Conservation (phyloP, 192 early-diverging fungal genomes). For the Backusella circina region DNA sequence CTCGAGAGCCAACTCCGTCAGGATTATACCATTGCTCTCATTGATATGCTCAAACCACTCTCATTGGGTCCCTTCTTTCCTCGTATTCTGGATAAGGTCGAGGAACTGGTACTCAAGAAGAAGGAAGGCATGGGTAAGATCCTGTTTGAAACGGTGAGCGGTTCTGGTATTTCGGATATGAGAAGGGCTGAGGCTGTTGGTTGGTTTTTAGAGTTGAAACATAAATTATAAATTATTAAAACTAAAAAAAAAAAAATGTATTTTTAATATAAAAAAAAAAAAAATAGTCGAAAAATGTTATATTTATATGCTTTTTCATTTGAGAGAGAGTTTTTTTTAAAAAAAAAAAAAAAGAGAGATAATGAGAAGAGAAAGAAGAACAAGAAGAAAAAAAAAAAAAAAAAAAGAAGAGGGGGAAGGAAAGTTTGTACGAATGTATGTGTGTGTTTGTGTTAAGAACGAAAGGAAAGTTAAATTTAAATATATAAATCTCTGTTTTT, state of each 20-base stretch:
- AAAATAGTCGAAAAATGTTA: neutral
- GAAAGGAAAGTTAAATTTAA: neutral
- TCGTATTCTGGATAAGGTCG: constrained; percentile 7
- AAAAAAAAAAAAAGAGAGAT: neutral
- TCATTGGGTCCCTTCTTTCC: constrained; percentile 33
- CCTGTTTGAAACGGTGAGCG: constrained; percentile 33
- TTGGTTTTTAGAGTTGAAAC: constrained; percentile 35
- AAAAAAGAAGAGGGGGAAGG: neutral
- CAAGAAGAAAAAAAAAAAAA: neutral
- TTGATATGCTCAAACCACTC: constrained; percentile 33
- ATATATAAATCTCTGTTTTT: neutral
- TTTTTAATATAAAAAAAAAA: neutral
- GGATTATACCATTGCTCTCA: constrained; percentile 19
- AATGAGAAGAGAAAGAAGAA: neutral
- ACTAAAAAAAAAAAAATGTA: neutral
- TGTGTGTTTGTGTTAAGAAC: neutral
- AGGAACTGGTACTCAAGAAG: constrained; percentile 7
- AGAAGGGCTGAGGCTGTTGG: constrained; percentile 32
- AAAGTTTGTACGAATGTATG: neutral
- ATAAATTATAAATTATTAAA: neutral
- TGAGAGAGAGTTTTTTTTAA: too few species aligned
- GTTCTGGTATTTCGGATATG: constrained; percentile 36
- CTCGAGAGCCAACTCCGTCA: constrained; percentile 14
- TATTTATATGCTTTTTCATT: neutral
- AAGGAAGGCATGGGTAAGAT: constrained; percentile 25